Percentiles rank a stretch among this genome's conserved stretches.
These are phyloP conservation scores for Rhizopogon vinicolor DNA, from an alignment of 768 basidiomycete species.

Conservation along the genomic window DNA sequence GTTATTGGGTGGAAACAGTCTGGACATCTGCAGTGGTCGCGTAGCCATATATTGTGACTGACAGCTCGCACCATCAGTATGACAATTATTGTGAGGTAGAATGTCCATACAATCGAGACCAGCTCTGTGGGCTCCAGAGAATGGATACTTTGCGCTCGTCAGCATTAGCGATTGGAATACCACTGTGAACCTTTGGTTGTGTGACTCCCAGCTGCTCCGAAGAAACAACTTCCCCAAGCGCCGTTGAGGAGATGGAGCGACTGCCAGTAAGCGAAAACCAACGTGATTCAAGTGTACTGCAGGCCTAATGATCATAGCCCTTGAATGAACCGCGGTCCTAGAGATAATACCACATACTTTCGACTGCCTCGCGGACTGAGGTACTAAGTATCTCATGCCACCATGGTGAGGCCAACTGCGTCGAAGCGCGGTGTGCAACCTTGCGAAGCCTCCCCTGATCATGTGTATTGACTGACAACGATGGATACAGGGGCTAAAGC, in stretches of 20 bases:
- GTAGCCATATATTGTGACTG: slow-evolving; percentile 88
- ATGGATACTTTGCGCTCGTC: slow-evolving; percentile 62
- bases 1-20: slow-evolving; percentile 84
- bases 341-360: neutral
- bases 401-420: neutral
- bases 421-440: neutral
- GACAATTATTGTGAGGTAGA: neutral
- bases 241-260: neutral
- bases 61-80: neutral
- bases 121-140: slow-evolving; percentile 66
- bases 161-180: slow-evolving; percentile 49
- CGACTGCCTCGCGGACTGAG: too few species aligned
- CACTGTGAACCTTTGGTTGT: slow-evolving; percentile 11
- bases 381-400: neutral
- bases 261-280: neutral
- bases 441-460: neutral
- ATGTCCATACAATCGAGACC: slow-evolving; percentile 71
- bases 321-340: neutral
- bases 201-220: slow-evolving; percentile 25
- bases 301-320: neutral
- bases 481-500: neutral
- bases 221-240: slow-evolving; percentile 8
- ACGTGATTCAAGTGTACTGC: neutral
- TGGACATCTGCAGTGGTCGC: slow-evolving; percentile 90
- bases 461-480: neutral